Evolutionary conservation across 2,329 filamentous ascomycete species (phyloP), one percentile per base, ranked within the genome.

Genomic region (Calonectria pteridis): DNA sequence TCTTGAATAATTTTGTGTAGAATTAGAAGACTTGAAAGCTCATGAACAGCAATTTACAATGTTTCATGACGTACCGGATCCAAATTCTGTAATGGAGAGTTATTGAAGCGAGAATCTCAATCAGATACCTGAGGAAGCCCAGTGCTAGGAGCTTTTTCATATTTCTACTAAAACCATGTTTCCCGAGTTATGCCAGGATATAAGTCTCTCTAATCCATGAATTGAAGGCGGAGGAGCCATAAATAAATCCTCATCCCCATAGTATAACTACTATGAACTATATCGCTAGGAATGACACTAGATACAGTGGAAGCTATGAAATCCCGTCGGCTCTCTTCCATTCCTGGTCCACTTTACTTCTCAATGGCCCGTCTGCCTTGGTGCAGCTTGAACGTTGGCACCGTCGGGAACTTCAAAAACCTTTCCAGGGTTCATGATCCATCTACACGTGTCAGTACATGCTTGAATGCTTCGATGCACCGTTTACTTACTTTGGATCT

Each of bases 351-450:
- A n/a, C 23, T 29, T 5, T 35, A 4, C 3, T 14, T 6, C 23
- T 66, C 31, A 67, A 13, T 20, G 10, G 4, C 64, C 69, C 6
- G 29, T 49, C 31, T 72, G 55, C 20, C 62, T 63, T 28, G 69
- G 69, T 14, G 69, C 69, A 6, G 69, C 64, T 18, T 23, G 59
- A 4, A 33, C 63, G 10, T 26, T 67, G 3, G 69, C 62, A 7
- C 37, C 33, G n/a, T 72, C 53, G 3, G 53, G 69, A 20, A 72
- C n/a, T 9, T 55, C 63, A 29, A 73, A 73, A 7, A 73, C 71
- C 51, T 73, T 73, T 4, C 71, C 71, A 1, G 71, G 71, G 14
- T 73, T 73, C 40, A 73, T 50, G 13, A 73, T 46, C 71, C 66
- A 73, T n/a, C 71, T 73, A 4, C 3, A 6, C 1, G 14, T 28